These are phyloP conservation scores for Neurospora sublineolata DNA, from an alignment of 495 filamentous ascomycete species.

Conservation along the genomic window DNA sequence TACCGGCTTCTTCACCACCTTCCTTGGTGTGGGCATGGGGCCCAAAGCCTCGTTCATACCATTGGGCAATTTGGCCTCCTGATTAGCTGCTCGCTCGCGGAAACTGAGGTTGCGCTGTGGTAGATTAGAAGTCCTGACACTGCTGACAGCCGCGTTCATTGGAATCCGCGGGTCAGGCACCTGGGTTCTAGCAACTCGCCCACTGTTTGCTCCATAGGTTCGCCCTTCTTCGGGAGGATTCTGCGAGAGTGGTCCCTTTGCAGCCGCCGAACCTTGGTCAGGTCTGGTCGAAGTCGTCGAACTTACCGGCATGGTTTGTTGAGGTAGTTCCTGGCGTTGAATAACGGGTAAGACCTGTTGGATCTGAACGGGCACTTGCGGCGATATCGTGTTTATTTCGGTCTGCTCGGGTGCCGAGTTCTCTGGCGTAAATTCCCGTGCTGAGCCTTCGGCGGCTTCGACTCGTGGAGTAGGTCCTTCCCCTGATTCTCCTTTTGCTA, in stretches of 20 bases:
- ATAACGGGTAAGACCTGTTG: slow-evolving; percentile 3
- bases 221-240: slow-evolving; percentile 25
- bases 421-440: slow-evolving; percentile 36
- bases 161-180: slow-evolving; percentile 20
- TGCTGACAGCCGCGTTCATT: slow-evolving; percentile 9
- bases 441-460: slow-evolving; percentile 56
- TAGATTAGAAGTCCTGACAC: slow-evolving; percentile 18
- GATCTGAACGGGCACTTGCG: slow-evolving; percentile 15
- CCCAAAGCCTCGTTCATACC: slow-evolving; percentile 11
- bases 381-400: slow-evolving; percentile 8
- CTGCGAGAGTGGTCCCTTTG: slow-evolving; percentile 23
- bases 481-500: slow-evolving; percentile 85
- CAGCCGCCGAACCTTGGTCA: background rate
- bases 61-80: slow-evolving; percentile 22
- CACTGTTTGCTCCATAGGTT: slow-evolving; percentile 13
- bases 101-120: slow-evolving; percentile 40
- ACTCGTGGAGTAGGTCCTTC: slow-evolving; percentile 40
- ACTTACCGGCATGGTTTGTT: background rate
- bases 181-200: slow-evolving; percentile 17
- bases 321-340: slow-evolving; percentile 4
- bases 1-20: background rate
- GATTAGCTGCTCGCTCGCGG: slow-evolving; percentile 34
- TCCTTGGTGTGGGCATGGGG: background rate
- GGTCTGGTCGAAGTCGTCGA: slow-evolving; percentile 15
- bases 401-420: slow-evolving; percentile 3